phyloP scores from a whole-genome alignment of 352 stramenopile species.

The Globisporangium heterothallicum region DNA sequence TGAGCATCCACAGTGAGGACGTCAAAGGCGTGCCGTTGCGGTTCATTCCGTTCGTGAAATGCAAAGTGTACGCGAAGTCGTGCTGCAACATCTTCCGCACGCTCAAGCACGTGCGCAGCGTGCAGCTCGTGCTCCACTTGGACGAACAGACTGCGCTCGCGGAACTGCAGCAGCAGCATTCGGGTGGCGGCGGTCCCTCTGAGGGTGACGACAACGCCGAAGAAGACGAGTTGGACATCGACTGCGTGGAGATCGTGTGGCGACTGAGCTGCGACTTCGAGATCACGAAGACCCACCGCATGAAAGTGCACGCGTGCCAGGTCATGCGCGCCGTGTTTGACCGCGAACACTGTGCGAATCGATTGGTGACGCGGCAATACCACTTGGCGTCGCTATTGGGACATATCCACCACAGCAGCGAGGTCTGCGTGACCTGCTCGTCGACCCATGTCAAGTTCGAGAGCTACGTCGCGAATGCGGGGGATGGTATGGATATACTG shows the following conservation, averaged over 20 bases:
- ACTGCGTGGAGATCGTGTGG: slow-evolving; percentile 68
- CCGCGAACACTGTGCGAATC: slow-evolving; percentile 40
- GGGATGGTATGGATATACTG: slow-evolving; percentile 29
- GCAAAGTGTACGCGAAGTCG: slow-evolving; percentile 72
- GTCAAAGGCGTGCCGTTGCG: slow-evolving; percentile 3
- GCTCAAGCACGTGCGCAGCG: slow-evolving; percentile 74
- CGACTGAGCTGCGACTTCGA: slow-evolving; percentile 73
- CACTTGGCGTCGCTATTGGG: slow-evolving; percentile 68
- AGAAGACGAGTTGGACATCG: slow-evolving; percentile 44
- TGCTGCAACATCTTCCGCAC: slow-evolving; percentile 80
- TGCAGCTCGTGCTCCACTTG: slow-evolving; percentile 61
- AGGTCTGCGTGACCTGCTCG: slow-evolving; percentile 66
- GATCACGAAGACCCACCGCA: slow-evolving; percentile 83
- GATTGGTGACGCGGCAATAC: slow-evolving; percentile 58
- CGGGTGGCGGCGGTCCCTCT: slow-evolving; percentile 1
- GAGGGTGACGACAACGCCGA: slow-evolving; percentile 7
- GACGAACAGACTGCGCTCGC: slow-evolving; percentile 24
- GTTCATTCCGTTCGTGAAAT: slow-evolving; percentile 51
- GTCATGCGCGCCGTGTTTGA: slow-evolving; percentile 81
- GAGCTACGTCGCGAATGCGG: slow-evolving; percentile 60
- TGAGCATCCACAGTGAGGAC: slow-evolving; percentile 12
- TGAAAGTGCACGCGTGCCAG: slow-evolving; percentile 73
- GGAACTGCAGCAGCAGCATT: slow-evolving; percentile 17
- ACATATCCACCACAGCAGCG: slow-evolving; percentile 78
- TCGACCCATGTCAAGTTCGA: slow-evolving; percentile 71